Evolutionary conservation across 1,139 yeast genomes (phyloP), one percentile per base, ranked within the genome.

Genomic region (Taphrina wiesneri): DNA sequence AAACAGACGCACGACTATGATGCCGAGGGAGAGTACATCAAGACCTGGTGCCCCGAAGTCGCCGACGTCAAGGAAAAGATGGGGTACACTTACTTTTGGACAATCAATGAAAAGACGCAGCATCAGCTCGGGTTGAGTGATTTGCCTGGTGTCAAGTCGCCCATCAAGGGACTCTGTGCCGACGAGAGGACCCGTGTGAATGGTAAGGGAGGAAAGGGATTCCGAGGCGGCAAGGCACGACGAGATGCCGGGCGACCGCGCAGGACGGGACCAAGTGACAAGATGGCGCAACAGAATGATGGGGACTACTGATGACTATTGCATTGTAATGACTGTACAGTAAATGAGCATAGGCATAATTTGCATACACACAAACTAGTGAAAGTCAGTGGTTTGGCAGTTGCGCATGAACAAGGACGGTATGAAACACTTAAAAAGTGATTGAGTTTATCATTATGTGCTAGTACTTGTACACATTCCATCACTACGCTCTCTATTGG

Each of bases 31-130:
- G 73, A 72, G 0, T 83, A 77, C 70, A 82, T 83, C 57, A 75
- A 78, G 56, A 71, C 76, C 61, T 83, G 86, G 86, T 78, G 83
- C 1, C 84, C 83, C 0, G 86, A 83, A 62, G 73, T 83, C 67
- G 72, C 70, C 34, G 74, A 75, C n/a, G 72, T 80, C 9, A 67
- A 45, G 13, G 64, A 49, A 11, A 60, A 53, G 51, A 51, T 60
- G 64, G 56, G 56, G 3, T 60, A 19, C 57, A 53, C 56, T 17
- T 60, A 60, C 17, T 60, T 60, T 23, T 60, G 64, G 64, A 60
- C 64, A 25, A 60, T 43, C 26, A 25, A 23, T 13, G 47, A 52
- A 26, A 60, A 60, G 49, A 19, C 41, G 17, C 56, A 39, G 25
- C 52, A 60, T 15, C 17, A 41, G 19, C 51, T 60, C 43, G 52